Base-by-base conservation (phyloP, 2,329 filamentous ascomycete genomes). In the Fusarium mexicanum region DNA sequence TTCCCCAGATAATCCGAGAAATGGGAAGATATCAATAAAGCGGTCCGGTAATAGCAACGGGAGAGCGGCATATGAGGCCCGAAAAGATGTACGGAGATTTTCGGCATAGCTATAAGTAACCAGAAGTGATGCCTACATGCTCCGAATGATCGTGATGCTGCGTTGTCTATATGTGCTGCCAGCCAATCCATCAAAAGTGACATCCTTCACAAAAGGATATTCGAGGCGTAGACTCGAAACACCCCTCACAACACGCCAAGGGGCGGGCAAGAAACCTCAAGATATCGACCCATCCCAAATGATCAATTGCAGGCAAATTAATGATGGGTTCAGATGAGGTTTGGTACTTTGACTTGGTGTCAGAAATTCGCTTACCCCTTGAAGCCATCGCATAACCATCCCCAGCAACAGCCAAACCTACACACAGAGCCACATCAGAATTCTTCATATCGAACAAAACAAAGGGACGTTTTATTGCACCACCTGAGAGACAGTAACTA, bases 401-500 rank as follows among this genome's bases (percentile, higher is more conserved):
- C 26, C 24, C 24, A 29, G 24, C 26, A 29, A 41, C 53, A 31
- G 24, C 16, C 16, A 29, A 38, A 22, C 51, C 35, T 20, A 18
- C 18, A 54, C 20, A n/a, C 16, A 55, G 40, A 41, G 31, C 31
- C n/a, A 55, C 35, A 59, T 35, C 40, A 37, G 22, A n/a, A 18
- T 8, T 37, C 55, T 50, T 24, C 29, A 10, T 37, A 20, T 58
- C 35, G 22, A 68, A 38, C 22, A 53, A n/a, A 41, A 68, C 64
- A 68, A 68, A 68, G 41, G 50, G 41, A 68, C 24, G 41, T 68
- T 68, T 68, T 68, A 68, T 68, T 68, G 41, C 29, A 68, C 38
- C 55, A 53, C 47, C 40, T 67, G 51, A 54, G 46, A 35, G 65
- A 68, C 54, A 48, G 59, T 59, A 62, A 48, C 65, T 62, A 68